Evolutionary conservation across 257 asterid species (phyloP).

Genomic region (Solanum chmielewskii): DNA sequence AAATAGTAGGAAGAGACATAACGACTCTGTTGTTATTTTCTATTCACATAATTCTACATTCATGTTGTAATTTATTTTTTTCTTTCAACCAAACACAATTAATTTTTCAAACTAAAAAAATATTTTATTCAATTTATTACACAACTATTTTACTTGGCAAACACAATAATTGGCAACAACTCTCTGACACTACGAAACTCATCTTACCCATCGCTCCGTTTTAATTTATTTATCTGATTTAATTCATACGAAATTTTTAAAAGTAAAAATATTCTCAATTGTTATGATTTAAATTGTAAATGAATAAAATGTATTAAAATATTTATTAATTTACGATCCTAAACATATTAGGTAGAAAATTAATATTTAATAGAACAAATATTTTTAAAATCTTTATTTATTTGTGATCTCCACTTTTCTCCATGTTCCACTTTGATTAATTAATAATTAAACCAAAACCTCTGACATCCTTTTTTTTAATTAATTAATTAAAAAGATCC

Average conservation of each 20-base stretch:
- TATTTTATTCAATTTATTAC: neutral
- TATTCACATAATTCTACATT: neutral
- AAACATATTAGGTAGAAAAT: fast-evolving
- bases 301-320: too few species aligned
- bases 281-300: too few species aligned
- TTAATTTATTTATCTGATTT: too few species aligned
- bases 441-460: neutral
- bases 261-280: fast-evolving
- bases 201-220: fast-evolving
- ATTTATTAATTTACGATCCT: too few species aligned
- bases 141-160: neutral
- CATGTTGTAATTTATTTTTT: neutral
- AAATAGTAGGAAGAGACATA: neutral
- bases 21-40: neutral
- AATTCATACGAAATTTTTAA: too few species aligned
- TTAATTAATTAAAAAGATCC: neutral
- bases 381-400: neutral
- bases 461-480: neutral
- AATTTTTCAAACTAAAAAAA: neutral
- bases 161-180: neutral
- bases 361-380: too few species aligned
- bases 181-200: neutral
- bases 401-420: neutral
- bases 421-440: neutral
- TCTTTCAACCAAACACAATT: neutral